A percentile compares a stretch with the other conserved stretches of the same genome.
These are phyloP conservation scores for Syzygium aromaticum DNA, from an alignment of 345 rosid species.

Conservation along the genomic window DNA sequence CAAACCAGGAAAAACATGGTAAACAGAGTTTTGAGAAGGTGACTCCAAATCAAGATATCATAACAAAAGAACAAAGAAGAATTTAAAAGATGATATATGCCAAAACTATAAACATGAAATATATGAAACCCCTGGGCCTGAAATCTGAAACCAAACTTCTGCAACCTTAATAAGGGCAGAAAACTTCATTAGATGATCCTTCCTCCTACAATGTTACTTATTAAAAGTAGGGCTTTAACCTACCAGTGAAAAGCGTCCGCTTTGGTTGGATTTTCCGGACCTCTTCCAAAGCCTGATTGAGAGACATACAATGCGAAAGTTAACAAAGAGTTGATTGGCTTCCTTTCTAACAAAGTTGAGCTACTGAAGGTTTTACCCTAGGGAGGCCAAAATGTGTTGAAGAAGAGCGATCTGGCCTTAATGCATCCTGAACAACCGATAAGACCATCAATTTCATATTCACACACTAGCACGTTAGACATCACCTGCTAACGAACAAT, in stretches of 20 bases:
- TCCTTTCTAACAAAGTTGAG: background rate
- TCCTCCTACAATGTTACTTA: background rate
- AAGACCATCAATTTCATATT: background rate
- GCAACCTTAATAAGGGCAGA: background rate
- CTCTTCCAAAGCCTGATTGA: constrained; percentile 69
- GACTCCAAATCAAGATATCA: background rate
- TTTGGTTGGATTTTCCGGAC: constrained; percentile 76
- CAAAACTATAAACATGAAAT: background rate
- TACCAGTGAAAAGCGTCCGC: constrained; percentile 78
- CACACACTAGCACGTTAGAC: background rate
- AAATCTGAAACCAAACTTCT: background rate
- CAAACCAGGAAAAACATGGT: background rate
- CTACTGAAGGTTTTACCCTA: constrained; percentile 33
- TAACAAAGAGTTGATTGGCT: background rate
- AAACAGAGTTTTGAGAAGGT: background rate
- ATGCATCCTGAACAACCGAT: constrained; percentile 54
- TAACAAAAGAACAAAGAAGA: background rate
- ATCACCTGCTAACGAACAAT: background rate
- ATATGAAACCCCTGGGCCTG: background rate
- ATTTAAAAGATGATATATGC: background rate
- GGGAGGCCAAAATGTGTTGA: constrained; percentile 92
- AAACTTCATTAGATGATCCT: background rate
- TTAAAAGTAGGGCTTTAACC: background rate
- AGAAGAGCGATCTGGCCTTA: constrained; percentile 85
- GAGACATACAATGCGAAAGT: background rate